These are phyloP conservation scores for Pseudocercospora musae DNA, from an alignment of 2,329 filamentous ascomycete species.

Conservation along the genomic window DNA sequence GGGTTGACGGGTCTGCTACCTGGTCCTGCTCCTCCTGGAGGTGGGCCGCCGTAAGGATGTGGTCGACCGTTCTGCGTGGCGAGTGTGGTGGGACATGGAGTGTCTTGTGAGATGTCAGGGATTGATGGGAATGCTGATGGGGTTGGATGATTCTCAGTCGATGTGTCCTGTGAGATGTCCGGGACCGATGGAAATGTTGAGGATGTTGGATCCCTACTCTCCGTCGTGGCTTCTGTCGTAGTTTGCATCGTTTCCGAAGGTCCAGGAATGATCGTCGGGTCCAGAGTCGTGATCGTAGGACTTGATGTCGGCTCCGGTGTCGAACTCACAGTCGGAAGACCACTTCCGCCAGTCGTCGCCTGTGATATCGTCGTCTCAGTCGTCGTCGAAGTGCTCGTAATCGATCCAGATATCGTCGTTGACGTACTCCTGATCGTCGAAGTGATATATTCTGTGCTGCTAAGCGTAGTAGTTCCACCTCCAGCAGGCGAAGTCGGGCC, in stretches of 20 bases:
- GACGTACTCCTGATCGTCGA: not conserved
- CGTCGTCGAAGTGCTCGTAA: not conserved
- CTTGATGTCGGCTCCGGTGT: not conserved
- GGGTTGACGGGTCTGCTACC: not conserved
- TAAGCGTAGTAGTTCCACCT: not conserved
- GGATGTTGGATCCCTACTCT: not conserved
- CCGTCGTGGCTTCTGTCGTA: not conserved
- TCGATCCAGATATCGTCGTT: not conserved
- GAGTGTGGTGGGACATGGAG: not conserved
- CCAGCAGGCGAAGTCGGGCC: slow-evolving; percentile 47
- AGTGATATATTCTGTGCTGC: not conserved
- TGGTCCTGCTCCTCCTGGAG: not conserved
- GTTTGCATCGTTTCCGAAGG: not conserved
- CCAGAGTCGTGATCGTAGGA: not conserved
- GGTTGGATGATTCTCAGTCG: not conserved
- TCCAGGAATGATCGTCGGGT: not conserved
- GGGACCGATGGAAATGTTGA: not conserved
- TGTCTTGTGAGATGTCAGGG: not conserved
- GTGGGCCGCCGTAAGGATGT: not conserved
- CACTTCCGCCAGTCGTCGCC: not conserved
- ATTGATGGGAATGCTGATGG: not conserved
- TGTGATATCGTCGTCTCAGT: not conserved
- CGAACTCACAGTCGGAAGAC: not conserved
- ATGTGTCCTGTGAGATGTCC: not conserved
- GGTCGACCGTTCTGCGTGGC: not conserved